Evolutionary conservation across 2,329 filamentous ascomycete genomes (phyloP).

Genomic region (Helminthosporium solani): DNA sequence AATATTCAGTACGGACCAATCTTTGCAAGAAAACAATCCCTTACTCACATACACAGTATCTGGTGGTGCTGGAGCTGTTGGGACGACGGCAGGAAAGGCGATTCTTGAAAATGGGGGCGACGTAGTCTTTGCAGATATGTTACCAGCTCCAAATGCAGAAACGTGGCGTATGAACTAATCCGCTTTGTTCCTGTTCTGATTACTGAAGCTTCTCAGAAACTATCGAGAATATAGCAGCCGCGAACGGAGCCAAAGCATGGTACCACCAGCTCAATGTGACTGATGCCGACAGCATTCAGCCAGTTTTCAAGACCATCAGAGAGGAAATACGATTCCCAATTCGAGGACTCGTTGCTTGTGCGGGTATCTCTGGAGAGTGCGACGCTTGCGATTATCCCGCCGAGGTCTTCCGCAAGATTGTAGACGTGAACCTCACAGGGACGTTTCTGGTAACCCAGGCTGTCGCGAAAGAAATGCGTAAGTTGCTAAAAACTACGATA

Average conservation of each 20-base stretch:
- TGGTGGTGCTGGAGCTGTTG: slow-evolving; percentile 31
- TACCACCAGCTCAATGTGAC: slow-evolving; percentile 26
- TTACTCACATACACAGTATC: slow-evolving; percentile 19
- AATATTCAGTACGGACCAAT: slow-evolving; percentile 18
- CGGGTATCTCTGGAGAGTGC: slow-evolving; percentile 32
- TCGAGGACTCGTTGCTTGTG: slow-evolving; percentile 28
- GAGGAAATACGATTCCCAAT: slow-evolving; percentile 18
- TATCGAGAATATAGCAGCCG: slow-evolving; percentile 6
- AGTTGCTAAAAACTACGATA: not conserved
- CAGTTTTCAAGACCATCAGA: slow-evolving; percentile 13
- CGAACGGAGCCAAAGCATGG: slow-evolving; percentile 11
- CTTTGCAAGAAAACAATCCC: not conserved
- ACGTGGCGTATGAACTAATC: slow-evolving; percentile 12
- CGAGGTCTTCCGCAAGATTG: slow-evolving; percentile 36
- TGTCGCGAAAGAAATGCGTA: slow-evolving; percentile 33
- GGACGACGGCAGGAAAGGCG: slow-evolving; percentile 20
- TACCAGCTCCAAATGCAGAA: slow-evolving; percentile 1
- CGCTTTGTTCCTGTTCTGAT: not conserved
- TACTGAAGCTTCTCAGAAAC: slow-evolving; percentile 1
- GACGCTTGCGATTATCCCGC: slow-evolving; percentile 37
- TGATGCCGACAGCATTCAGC: slow-evolving; percentile 18
- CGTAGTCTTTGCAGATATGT: slow-evolving; percentile 22
- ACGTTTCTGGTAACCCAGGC: slow-evolving; percentile 39
- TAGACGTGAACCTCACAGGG: slow-evolving; percentile 43
- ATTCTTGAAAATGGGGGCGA: slow-evolving; percentile 32